A percentile compares a stretch with the other conserved stretches of the same genome.
Evolutionary conservation across 768 basidiomycete species (phyloP).

Genomic region (Podaxis pistillaris): DNA sequence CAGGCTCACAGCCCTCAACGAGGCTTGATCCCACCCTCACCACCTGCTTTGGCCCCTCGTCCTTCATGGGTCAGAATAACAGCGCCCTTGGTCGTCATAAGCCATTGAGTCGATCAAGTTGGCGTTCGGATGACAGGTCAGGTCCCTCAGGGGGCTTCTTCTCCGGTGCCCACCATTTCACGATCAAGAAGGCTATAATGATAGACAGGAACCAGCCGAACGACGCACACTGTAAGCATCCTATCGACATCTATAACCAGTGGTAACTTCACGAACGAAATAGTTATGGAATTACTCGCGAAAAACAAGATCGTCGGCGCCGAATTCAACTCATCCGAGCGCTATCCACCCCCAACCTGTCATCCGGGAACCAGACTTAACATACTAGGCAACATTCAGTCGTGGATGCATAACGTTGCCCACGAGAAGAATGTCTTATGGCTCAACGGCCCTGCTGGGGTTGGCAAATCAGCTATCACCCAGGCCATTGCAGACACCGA

Average conservation of each 20-base stretch:
- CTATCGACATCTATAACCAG: too few relatives aligned
- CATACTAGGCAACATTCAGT: background rate
- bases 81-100: too few relatives aligned
- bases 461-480: constrained; percentile 6
- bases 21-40: too few relatives aligned
- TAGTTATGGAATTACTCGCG: background rate
- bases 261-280: background rate
- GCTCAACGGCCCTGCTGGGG: constrained; percentile 4
- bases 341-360: background rate
- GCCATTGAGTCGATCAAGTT: too few relatives aligned
- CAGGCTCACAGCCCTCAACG: too few relatives aligned
- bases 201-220: background rate
- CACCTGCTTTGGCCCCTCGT: too few relatives aligned
- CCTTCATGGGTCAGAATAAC: too few relatives aligned
- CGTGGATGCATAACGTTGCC: background rate
- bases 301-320: background rate
- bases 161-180: background rate
- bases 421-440: background rate
- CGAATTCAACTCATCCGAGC: background rate
- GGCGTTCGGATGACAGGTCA: too few relatives aligned
- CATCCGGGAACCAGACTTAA: background rate
- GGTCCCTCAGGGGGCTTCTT: too few relatives aligned
- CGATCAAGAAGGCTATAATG: background rate
- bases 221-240: background rate
- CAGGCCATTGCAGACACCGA: background rate